phyloP scores from a whole-genome alignment of 2,329 filamentous ascomycete species.

The Lachnellula arida region DNA sequence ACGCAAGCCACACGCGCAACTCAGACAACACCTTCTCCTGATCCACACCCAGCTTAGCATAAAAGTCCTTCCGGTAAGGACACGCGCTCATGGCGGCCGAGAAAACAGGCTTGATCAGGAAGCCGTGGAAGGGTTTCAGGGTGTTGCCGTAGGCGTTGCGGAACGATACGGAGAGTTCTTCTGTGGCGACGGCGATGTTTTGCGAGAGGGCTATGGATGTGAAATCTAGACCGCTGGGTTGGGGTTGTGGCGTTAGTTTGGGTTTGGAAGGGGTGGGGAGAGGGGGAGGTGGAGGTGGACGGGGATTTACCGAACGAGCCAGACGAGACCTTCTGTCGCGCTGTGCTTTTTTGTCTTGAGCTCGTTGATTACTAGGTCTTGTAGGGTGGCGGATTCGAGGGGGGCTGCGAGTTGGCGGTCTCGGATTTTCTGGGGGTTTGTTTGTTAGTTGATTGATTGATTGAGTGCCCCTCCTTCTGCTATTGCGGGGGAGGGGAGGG shows the following conservation, averaged over 20 bases:
- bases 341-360: slow-evolving; percentile 83
- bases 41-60: slow-evolving; percentile 74
- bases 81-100: slow-evolving; percentile 87
- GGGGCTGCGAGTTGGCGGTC: slow-evolving; percentile 76
- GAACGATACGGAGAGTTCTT: slow-evolving; percentile 86
- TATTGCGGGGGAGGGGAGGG: neutral
- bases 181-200: slow-evolving; percentile 62
- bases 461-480: neutral
- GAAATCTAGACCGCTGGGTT: slow-evolving; percentile 80
- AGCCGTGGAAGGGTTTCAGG: slow-evolving; percentile 86
- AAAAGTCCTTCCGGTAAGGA: slow-evolving; percentile 92
- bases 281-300: neutral
- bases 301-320: slow-evolving; percentile 71
- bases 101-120: slow-evolving; percentile 89
- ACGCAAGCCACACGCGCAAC: slow-evolving; percentile 67
- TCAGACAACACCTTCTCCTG: slow-evolving; percentile 57
- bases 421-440: slow-evolving; percentile 69
- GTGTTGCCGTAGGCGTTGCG: slow-evolving; percentile 77
- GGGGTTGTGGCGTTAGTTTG: slow-evolving; percentile 3
- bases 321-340: slow-evolving; percentile 85
- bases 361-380: slow-evolving; percentile 82
- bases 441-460: slow-evolving; percentile 1
- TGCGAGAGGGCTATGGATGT: slow-evolving; percentile 77
- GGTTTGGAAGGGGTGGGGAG: neutral
- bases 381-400: slow-evolving; percentile 73